Base-by-base conservation (phyloP, 345 rosid species). In the Eucalyptus caleyi region DNA sequence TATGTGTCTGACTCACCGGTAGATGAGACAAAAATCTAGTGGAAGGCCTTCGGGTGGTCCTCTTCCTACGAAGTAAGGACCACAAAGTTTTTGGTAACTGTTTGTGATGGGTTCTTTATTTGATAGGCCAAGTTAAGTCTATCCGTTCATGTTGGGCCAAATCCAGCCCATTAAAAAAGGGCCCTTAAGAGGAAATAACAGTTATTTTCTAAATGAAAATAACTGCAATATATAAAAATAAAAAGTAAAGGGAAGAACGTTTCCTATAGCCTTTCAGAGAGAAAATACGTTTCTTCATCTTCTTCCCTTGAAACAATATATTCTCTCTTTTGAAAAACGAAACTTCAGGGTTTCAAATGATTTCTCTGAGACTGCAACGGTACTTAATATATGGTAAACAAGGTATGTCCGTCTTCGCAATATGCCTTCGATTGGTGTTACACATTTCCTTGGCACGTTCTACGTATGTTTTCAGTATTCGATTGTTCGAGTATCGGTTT, bases 351-450 rank as follows among this genome's bases (percentile, higher is more conserved):
- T 7, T 51, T 51, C 56, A 51, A 18, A 51, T 0, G 0, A 51
- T 51, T 18, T 9, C 23, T 51, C 1, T 51, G 0, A 51, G 0
- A 51, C 4, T 51, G 0, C 4, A 51, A 51, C 0, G 1, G 56
- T 51, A 51, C 1, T 51, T 51, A 51, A 51, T 16, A 0, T 3
- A 2, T 51, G 54, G 4, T 1, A 51, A 51, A 0, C 2, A 51
- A 51, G 23, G 0, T 7, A 51, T 51, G 21, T 1, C 1, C 1
- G 0, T 51, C 2, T 51, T 4, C 1, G 1, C 1, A 0, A 18
- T 51, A 51, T 51, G 56, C 9, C 0, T 51, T 51, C 0, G 0
- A 51, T 51, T 51, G 23, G 23, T 51, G 23, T 51, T 51, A 51
- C 23, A 51, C 9, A 0, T 51, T 51, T 51, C 3, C 9, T 7